A percentile compares a stretch with the other conserved stretches of the same genome.
Evolutionary conservation across 495 filamentous ascomycete genomes (phyloP).

Genomic region (Cercophora scortea): DNA sequence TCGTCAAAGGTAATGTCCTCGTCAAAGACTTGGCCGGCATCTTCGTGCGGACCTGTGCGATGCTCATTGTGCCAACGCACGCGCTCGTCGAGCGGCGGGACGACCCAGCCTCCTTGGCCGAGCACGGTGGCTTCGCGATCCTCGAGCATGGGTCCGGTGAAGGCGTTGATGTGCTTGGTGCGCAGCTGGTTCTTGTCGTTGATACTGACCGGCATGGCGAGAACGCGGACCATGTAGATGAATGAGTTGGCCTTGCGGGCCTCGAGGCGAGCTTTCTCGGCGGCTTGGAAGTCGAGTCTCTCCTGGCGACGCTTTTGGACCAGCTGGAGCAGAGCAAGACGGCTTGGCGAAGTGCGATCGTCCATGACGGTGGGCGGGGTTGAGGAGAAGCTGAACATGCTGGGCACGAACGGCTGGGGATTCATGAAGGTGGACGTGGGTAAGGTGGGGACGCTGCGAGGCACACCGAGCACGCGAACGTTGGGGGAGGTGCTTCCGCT

Average conservation of each 20-base stretch:
- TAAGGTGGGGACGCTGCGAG: too few species aligned
- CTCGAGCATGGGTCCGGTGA: constrained; percentile 11
- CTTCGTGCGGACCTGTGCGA: constrained; percentile 1
- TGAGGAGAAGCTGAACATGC: too few species aligned
- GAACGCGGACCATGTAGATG: constrained; percentile 14
- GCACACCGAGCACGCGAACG: too few species aligned
- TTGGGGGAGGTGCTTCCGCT: too few species aligned
- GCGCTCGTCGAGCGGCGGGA: constrained; percentile 16
- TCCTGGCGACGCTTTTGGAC: not conserved
- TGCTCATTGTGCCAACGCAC: constrained; percentile 2
- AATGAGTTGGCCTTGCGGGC: constrained; percentile 6
- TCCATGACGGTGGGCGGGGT: too few species aligned
- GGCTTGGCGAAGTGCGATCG: too few species aligned
- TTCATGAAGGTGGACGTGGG: too few species aligned
- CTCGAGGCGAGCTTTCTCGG: constrained; percentile 1
- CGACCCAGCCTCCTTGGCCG: constrained; percentile 17
- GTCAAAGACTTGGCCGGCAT: too few species aligned
- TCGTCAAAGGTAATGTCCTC: not conserved
- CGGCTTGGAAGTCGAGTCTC: not conserved
- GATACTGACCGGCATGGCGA: constrained; percentile 9
- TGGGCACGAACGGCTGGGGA: too few species aligned
- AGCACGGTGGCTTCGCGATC: constrained; percentile 13
- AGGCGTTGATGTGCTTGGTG: constrained; percentile 3
- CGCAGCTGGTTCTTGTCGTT: not conserved
- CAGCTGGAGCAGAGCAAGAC: too few species aligned